phyloP scores from a whole-genome alignment of 129 eudicot genomes.

The Helichrysum umbraculigerum region DNA sequence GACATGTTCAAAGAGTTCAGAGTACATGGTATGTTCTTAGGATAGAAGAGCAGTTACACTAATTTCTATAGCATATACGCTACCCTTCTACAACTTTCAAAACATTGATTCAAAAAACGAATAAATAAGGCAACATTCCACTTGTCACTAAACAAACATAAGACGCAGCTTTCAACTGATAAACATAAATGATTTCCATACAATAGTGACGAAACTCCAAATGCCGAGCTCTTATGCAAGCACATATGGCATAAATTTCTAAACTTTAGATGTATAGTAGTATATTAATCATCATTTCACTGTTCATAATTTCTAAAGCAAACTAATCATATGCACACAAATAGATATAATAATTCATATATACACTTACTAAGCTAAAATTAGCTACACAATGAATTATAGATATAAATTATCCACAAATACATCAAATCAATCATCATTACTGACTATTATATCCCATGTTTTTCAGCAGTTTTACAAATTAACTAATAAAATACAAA shows the following conservation, averaged over 20 bases:
- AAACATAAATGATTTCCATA: constrained; percentile 2
- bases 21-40: not conserved
- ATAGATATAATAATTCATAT: not conserved
- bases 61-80: not conserved
- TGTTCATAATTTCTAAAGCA: not conserved
- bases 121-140: not conserved
- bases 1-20: not conserved
- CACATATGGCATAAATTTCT: not conserved
- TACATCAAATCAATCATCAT: constrained; percentile 20
- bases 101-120: not conserved
- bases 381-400: not conserved
- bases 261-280: not conserved
- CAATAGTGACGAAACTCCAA: not conserved
- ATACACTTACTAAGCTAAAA: constrained; percentile 12
- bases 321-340: not conserved
- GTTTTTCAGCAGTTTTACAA: not conserved
- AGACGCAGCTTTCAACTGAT: constrained; percentile 2
- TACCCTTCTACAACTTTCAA: not conserved
- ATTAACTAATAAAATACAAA: not conserved
- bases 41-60: not conserved
- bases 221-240: constrained; percentile 14
- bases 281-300: not conserved
- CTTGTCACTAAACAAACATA: not conserved
- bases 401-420: not conserved
- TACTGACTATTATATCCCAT: constrained; percentile 4